phyloP scores from a whole-genome alignment of 139 green algal genomes.

The Chlamydomonas incerta region DNA sequence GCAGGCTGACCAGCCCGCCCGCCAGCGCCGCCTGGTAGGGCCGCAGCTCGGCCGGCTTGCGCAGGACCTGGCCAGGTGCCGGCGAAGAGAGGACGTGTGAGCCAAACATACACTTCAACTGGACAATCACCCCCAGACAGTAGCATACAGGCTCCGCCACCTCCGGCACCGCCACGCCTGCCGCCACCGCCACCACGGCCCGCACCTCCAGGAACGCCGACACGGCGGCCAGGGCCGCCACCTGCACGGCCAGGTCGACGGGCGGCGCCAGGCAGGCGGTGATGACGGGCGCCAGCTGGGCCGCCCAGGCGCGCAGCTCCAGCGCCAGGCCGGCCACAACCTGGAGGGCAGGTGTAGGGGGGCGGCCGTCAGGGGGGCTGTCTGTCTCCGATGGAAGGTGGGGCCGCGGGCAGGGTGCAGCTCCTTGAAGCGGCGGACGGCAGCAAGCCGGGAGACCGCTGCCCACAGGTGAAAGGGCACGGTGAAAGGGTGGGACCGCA shows the following conservation, averaged over 20 bases:
- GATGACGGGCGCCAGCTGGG: slow-evolving; percentile 21
- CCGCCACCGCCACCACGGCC: too few relatives aligned
- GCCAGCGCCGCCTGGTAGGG: slow-evolving; percentile 25
- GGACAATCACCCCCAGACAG: too few relatives aligned
- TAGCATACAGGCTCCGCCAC: too few relatives aligned
- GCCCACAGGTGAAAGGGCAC: too few relatives aligned
- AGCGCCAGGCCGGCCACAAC: slow-evolving; percentile 70
- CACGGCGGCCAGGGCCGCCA: slow-evolving; percentile 17
- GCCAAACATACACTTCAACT: too few relatives aligned
- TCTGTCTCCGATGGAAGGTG: too few relatives aligned
- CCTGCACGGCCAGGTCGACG: neutral
- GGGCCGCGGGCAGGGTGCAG: neutral
- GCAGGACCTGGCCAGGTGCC: neutral
- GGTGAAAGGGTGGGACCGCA: too few relatives aligned
- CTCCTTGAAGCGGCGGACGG: too few relatives aligned
- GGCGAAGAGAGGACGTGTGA: too few relatives aligned
- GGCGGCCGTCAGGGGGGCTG: neutral
- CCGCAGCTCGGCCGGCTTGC: slow-evolving; percentile 21
- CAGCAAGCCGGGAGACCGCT: too few relatives aligned
- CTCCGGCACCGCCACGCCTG: too few relatives aligned
- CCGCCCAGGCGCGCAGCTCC: slow-evolving; percentile 59
- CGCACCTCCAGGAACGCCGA: neutral
- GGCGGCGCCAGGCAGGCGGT: neutral
- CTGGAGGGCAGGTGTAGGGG: slow-evolving; percentile 7
- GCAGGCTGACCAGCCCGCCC: neutral